A percentile compares a stretch with the other conserved stretches of the same genome.
Conservation (phyloP, 2,329 filamentous ascomycete genomes). For the Venturia effusa region DNA sequence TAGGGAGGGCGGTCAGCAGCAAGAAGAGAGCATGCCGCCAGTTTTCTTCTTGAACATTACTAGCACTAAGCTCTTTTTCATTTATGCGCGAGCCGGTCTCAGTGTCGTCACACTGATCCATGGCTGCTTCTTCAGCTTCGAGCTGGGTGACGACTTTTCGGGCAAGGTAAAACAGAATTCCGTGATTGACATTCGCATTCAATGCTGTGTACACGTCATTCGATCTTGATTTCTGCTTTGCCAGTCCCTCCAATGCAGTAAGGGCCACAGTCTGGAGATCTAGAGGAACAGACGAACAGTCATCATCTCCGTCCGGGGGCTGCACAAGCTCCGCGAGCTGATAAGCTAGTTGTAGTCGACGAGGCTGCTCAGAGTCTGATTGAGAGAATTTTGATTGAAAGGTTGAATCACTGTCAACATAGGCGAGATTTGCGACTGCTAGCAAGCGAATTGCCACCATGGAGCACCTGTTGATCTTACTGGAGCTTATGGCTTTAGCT, state of each 20-base stretch:
- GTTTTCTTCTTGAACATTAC: conserved; percentile 50
- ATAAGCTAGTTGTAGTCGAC: conserved; percentile 78
- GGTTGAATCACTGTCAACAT: conserved; percentile 71
- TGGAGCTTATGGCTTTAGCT: conserved; percentile 65
- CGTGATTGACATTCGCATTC: conserved; percentile 92
- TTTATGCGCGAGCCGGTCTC: neutral
- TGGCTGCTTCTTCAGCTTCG: conserved; percentile 46
- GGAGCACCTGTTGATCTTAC: conserved; percentile 56
- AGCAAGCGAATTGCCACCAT: conserved; percentile 73
- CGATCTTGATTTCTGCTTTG: conserved; percentile 64
- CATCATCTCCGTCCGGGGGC: conserved; percentile 40
- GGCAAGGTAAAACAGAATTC: conserved; percentile 84
- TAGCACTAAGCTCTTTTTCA: neutral
- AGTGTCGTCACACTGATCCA: conserved; percentile 14
- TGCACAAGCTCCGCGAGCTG: conserved; percentile 89
- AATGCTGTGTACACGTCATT: conserved; percentile 81
- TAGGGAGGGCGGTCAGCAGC: conserved; percentile 72
- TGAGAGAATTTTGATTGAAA: conserved; percentile 80
- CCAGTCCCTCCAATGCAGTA: conserved; percentile 72
- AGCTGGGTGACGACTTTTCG: conserved; percentile 83
- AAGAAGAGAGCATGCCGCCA: conserved; percentile 87
- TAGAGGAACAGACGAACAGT: conserved; percentile 50
- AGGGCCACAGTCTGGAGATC: conserved; percentile 76
- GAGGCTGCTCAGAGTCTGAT: conserved; percentile 80
- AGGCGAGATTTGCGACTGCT: conserved; percentile 82